Evolutionary conservation across 1,284 basidiomycete genomes (phyloP).

Genomic region (Sanghuangporus weigelae): DNA sequence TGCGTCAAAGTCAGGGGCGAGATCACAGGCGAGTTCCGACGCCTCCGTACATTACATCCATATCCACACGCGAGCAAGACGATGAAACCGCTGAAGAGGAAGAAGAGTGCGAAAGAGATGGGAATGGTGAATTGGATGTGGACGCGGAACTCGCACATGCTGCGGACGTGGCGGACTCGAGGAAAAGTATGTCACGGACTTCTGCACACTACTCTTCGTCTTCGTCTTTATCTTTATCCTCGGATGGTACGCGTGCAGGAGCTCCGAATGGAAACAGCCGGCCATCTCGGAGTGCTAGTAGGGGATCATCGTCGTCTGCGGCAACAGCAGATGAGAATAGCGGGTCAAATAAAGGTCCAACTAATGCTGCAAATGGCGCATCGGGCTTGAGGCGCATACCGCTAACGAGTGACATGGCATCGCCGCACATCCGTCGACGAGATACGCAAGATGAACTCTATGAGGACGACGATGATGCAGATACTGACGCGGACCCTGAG

Average conservation of each 20-base stretch:
- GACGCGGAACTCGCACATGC: constrained; percentile 26
- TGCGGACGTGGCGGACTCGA: background rate
- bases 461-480: background rate
- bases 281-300: background rate
- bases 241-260: background rate
- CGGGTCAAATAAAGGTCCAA: background rate
- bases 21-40: constrained; percentile 4
- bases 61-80: constrained; percentile 10
- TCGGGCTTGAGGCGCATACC: background rate
- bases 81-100: constrained; percentile 2
- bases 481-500: constrained; percentile 9
- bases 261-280: background rate
- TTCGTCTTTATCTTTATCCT: background rate
- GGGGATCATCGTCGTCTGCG: constrained; percentile 1
- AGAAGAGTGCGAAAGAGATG: constrained; percentile 11
- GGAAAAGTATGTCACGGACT: background rate
- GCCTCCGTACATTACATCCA: constrained; percentile 12
- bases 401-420: background rate
- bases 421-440: background rate
- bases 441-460: background rate
- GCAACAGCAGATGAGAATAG: background rate
- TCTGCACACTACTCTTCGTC: background rate
- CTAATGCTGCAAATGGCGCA: background rate
- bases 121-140: constrained; percentile 23
- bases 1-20: background rate